These are phyloP conservation scores for Chara braunii DNA, from an alignment of 139 green algal species.

Conservation along the genomic window DNA sequence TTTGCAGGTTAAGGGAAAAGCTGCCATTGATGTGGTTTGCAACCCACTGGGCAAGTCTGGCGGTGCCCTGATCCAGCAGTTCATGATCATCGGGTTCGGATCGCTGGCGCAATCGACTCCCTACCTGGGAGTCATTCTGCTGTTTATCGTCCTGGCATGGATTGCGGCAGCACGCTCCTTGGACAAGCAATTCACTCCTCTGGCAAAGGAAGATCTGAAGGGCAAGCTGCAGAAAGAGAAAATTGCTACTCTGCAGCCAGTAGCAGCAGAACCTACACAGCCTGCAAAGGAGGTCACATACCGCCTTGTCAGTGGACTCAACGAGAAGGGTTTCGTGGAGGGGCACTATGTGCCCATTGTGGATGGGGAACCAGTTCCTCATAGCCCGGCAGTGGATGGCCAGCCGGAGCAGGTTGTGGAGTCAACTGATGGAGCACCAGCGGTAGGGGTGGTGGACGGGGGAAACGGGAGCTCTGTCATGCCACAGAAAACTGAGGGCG, in stretches of 20 bases:
- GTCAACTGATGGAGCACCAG: too few relatives aligned
- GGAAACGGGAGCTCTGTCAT: too few relatives aligned
- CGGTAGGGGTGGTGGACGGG: too few relatives aligned
- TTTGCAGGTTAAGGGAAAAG: conserved; percentile 91
- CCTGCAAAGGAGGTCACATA: conserved; percentile 20
- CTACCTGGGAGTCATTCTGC: conserved; percentile 89
- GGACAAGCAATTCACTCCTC: conserved; percentile 66
- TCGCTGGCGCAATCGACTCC: conserved; percentile 91
- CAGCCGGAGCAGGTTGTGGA: too few relatives aligned
- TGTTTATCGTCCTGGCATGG: conserved; percentile 81
- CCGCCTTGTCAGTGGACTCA: conserved; percentile 45
- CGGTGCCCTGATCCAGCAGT: conserved; percentile 94
- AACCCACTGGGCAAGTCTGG: conserved; percentile 98
- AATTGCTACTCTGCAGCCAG: neutral
- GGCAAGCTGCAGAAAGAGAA: conserved; percentile 40
- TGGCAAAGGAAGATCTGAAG: conserved; percentile 41
- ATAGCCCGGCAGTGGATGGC: too few relatives aligned
- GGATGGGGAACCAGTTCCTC: conserved; percentile 15
- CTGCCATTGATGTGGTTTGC: conserved; percentile 98
- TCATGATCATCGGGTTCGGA: conserved; percentile 94
- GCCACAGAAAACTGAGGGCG: too few relatives aligned
- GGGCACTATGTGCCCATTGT: conserved; percentile 51
- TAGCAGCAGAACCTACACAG: neutral
- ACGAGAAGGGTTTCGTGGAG: conserved; percentile 49
- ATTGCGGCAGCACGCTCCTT: conserved; percentile 74